Evolutionary conservation across 1,139 yeast genomes (phyloP), one percentile per base, ranked within the genome.

Genomic region (Suhomyces chickasaworum): DNA sequence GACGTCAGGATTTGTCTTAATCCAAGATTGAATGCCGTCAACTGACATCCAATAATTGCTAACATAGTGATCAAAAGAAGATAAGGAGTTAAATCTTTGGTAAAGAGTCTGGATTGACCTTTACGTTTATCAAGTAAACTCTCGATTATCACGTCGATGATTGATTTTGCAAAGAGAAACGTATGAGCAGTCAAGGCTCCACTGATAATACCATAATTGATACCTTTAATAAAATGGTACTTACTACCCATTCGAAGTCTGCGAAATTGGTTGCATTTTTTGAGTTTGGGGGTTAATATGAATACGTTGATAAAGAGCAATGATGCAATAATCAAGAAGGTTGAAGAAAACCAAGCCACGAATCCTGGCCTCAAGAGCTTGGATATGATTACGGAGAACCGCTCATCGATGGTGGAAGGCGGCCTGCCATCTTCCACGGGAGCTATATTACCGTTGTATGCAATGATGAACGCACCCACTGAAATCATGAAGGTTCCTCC

Each of bases 181-280:
- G 96, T 87, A 61, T 89, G 96, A 0, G 96, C 96, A 0, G 96
- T 86, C 42, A 89, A 70, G 0, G 86, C 80, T 1, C 97, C 97
- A 39, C 91, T 84, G 2, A 84, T 71, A 13, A 83, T 62, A 1
- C 96, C 96, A 60, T 75, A 86, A 25, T 79, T 65, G 9, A 80
- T 65, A 2, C 91, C 96, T 58, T 75, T 68, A 16, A 58, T 48
- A 49, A 72, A 69, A 40, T 56, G 46, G 36, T 35, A 17, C 23
- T 46, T 39, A 15, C 29, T 29, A 12, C 38, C 46, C n/a, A 44
- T 20, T 2, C 31, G 25, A 41, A 41, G 25, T n/a, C 25, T 31
- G n/a, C 29, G 27, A 13, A 29, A 20, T n/a, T 17, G 35, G 7
- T 37, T 31, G 42, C 18, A n/a, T 4, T 35, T 21, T 29, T 34